These are phyloP conservation scores for Digitaria exilis DNA, from an alignment of 202 grass and related monocot genomes.

Conservation along the genomic window DNA sequence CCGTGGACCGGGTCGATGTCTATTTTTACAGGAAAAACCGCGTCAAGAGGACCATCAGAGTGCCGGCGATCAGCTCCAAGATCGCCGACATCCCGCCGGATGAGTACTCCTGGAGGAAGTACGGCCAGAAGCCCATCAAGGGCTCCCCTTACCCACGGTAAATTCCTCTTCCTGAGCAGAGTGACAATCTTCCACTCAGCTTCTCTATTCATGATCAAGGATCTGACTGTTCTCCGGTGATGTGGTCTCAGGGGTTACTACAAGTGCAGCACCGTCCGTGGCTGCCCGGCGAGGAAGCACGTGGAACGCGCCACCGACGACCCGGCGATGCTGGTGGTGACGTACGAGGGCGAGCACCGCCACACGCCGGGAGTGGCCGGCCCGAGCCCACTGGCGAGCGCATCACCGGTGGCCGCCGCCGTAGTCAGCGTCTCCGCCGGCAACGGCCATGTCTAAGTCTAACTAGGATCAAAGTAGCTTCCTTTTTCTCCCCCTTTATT, in stretches of 20 bases:
- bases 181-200: neutral
- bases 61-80: conserved; percentile 87
- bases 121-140: conserved; percentile 99
- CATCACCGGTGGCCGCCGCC: neutral
- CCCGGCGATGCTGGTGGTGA: conserved; percentile 88
- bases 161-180: neutral
- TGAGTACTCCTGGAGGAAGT: conserved; percentile 97
- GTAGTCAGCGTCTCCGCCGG: conserved; percentile 32
- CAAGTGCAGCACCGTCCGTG: conserved; percentile 88
- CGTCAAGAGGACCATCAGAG: conserved; percentile 77
- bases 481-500: neutral
- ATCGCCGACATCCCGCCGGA: conserved; percentile 91
- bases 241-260: conserved; percentile 76
- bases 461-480: neutral
- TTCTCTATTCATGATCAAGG: neutral
- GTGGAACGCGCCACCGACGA: conserved; percentile 95
- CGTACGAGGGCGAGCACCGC: conserved; percentile 89
- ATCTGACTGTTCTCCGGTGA: neutral
- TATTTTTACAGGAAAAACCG: conserved; percentile 56
- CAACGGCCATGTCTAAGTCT: conserved; percentile 32
- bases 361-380: conserved; percentile 44
- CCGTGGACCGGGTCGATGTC: neutral
- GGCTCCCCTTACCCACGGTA: conserved; percentile 95
- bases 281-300: conserved; percentile 91
- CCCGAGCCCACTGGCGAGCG: conserved; percentile 18